Base-by-base conservation (phyloP, 495 filamentous ascomycete genomes). In the Xylaria grammica region DNA sequence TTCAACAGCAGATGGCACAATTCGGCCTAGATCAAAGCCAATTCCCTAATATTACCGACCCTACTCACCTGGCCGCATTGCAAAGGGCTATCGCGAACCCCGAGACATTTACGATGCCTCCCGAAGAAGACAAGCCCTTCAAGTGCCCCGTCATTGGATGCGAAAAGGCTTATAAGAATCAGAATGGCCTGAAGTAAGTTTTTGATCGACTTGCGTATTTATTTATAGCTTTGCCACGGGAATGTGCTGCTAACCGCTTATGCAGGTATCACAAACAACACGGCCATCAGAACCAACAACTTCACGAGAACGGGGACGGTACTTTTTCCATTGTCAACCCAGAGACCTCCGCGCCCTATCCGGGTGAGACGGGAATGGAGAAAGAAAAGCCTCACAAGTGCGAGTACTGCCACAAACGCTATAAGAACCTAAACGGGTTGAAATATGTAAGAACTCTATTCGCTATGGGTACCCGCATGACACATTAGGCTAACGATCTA, bases 111-210 rank as follows among this genome's bases (percentile, higher is more conserved):
- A 78, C 84, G 67, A 83, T 84, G 70, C 76, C 79, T 17, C 88
- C 67, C 78, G 89, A 76, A 63, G 93, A 98, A 69, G 90, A 92
- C 65, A 99, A 97, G 79, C 95, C 95, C 0, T 98, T 96, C 84
- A 90, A 91, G 71, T 99, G 95, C 74, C 95, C 96, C 9, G 95
- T 99, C 46, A 96, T 98, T 70, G 95, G 95, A 19, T 99, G 95
- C 72, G 95, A 99, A 75, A 99, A 99, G 82, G 95, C 95, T 15
- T 99, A 99, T 77, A 99, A 99, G 84, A 99, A 99, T 75, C 95
- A 98, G 71, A 99, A 99, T 70, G 95, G 95, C 34, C 82, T 99
- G 34, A 98, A 98, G 84, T 96, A 91, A 67, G 83, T 79, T 45
- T 44, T 52, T 6, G 24, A n/a, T n/a, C n/a, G n/a, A n/a, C n/a